Conservation (phyloP, 768 basidiomycete genomes). For the Tylopilus felleus region DNA sequence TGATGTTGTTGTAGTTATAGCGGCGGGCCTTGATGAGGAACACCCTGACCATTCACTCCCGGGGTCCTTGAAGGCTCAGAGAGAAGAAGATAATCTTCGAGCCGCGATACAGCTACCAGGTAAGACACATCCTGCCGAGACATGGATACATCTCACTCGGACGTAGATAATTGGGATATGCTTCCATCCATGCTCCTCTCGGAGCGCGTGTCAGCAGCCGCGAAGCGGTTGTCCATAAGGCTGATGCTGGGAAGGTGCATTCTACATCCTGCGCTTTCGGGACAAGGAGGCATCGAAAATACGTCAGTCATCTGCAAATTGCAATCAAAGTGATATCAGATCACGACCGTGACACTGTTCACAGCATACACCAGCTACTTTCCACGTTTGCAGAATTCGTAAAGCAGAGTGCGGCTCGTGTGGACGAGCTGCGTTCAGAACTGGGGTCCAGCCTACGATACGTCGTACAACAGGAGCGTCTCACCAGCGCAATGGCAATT, state of each 20-base stretch:
- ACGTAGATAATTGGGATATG: constrained; percentile 53
- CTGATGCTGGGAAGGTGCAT: constrained; percentile 56
- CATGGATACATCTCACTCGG: constrained; percentile 10
- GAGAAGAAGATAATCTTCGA: constrained; percentile 48
- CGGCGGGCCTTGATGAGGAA: constrained; percentile 20
- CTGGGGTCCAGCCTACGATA: constrained; percentile 4
- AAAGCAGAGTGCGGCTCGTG: constrained; percentile 16
- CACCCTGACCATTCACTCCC: constrained; percentile 13
- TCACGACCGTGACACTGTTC: constrained; percentile 1
- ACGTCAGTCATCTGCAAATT: constrained; percentile 16
- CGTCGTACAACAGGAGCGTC: constrained; percentile 26
- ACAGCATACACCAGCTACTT: constrained; percentile 12
- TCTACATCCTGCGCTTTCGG: constrained; percentile 39
- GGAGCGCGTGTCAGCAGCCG: constrained; percentile 52
- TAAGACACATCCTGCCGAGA: constrained; percentile 21
- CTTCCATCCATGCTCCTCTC: constrained; percentile 47
- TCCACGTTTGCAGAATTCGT: constrained; percentile 20
- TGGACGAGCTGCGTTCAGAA: constrained; percentile 9
- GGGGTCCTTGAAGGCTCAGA: constrained; percentile 37
- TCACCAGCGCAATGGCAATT: constrained; percentile 35
- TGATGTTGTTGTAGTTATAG: constrained; percentile 33
- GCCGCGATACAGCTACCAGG: constrained; percentile 72
- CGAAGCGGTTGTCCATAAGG: constrained; percentile 54
- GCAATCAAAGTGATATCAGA: not conserved
- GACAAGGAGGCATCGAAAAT: constrained; percentile 11